Base-by-base conservation (phyloP, 257 asterid species). In the Nicotiana noctiflora region DNA sequence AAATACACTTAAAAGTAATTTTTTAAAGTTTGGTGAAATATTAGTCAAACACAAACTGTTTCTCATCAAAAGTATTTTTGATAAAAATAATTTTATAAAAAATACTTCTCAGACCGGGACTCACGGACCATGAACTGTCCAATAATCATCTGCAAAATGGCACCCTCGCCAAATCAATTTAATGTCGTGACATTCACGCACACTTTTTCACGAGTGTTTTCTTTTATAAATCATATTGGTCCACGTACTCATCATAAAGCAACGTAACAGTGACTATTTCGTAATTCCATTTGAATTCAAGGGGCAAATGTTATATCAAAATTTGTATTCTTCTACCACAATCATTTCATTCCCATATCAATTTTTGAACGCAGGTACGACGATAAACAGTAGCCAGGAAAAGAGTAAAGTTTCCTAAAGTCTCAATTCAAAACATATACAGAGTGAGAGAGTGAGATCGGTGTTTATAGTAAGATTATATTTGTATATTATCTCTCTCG, bases 401-500 rank as follows among this genome's bases (percentile, higher is more conserved):
- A 63, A 29, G 72, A 8, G 6, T 0, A 29, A 6, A 40, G 49
- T 40, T 40, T 40, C 11, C 49, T 40, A 8, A 40, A 40, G 49
- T 40, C 49, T 40, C 49, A 40, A 40, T 40, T 40, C 49, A 40
- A 40, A 2, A 40, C 49, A 40, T 10, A 40, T 10, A 37, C 46
- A 37, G 2, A 37, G 46, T 9, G 44, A 40, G 49, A 37, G 46
- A 37, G 10, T 7, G 49, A 40, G 12, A 40, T 8, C 49, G 3
- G 49, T 2, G 49, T 40, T 40, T 40, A 40, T 40, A 8, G 49
- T 40, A 12, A 8, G 49, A 40, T 8, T 40, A 8, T 37, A 37
- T 37, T 40, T 40, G 49, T 40, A 40, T 40, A 40, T 40, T 17
- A 3, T 64, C 74, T 76, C 84, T 84, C 85, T 61, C 88, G 86